These are phyloP conservation scores for Eucalyptus decipiens DNA, from an alignment of 345 rosid genomes.

Conservation along the genomic window DNA sequence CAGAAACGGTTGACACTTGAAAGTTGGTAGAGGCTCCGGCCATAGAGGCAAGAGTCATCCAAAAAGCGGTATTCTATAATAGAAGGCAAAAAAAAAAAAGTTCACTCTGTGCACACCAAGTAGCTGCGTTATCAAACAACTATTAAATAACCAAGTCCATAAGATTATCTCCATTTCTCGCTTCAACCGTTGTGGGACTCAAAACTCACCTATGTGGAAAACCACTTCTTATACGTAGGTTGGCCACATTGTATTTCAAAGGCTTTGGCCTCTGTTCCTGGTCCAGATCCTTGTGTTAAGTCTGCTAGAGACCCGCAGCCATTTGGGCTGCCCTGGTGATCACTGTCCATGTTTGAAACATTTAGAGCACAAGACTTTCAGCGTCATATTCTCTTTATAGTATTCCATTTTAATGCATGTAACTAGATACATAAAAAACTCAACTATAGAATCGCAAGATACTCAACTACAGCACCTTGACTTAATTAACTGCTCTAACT, in stretches of 20 bases:
- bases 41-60: neutral
- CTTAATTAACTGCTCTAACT: neutral
- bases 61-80: neutral
- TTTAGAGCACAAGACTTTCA: neutral
- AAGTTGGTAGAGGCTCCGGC: neutral
- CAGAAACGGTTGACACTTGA: neutral
- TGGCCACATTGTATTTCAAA: neutral
- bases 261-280: neutral
- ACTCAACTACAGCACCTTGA: neutral
- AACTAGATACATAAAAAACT: neutral
- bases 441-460: neutral
- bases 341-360: neutral
- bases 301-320: neutral
- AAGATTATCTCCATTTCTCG: neutral
- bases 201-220: neutral
- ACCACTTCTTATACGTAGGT: neutral
- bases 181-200: neutral
- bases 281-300: neutral
- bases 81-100: neutral
- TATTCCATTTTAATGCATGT: neutral
- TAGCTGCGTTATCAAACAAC: neutral
- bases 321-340: neutral
- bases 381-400: neutral
- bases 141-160: neutral
- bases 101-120: neutral